phyloP scores from a whole-genome alignment of 805 yeast genomes.

The Hanseniaspora lachancei region DNA sequence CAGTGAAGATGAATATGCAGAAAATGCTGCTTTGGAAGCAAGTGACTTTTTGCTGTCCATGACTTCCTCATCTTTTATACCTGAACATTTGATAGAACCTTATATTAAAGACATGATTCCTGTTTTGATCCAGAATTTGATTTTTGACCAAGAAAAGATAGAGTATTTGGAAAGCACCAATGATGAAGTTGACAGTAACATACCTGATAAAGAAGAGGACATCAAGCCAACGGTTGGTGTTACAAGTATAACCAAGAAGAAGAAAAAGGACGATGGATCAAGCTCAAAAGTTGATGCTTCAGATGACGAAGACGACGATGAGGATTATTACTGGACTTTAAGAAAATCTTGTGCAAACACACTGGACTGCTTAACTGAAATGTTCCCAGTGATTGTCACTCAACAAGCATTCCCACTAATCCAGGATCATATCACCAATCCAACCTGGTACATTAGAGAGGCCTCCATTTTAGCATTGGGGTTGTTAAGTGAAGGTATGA shows the following conservation, averaged over 20 bases:
- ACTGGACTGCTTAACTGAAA: constrained; percentile 62
- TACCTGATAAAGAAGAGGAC: constrained; percentile 77
- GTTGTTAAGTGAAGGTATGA: constrained; percentile 83
- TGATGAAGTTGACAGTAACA: constrained; percentile 53
- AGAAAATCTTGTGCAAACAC: constrained; percentile 93
- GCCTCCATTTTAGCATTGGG: constrained; percentile 91
- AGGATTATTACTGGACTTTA: constrained; percentile 70
- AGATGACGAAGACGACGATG: constrained; percentile 58
- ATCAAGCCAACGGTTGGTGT: constrained; percentile 54
- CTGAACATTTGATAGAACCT: constrained; percentile 41
- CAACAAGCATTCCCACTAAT: constrained; percentile 59
- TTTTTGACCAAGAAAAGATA: constrained; percentile 71
- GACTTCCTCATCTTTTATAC: constrained; percentile 46
- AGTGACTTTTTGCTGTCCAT: constrained; percentile 79
- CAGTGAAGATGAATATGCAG: constrained; percentile 31
- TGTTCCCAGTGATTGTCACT: constrained; percentile 55
- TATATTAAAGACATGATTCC: constrained; percentile 60
- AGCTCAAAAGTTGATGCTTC: constrained; percentile 53
- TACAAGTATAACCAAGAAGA: constrained; percentile 38
- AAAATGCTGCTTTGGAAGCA: constrained; percentile 76
- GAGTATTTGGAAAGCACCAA: constrained; percentile 44
- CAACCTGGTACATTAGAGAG: constrained; percentile 81
- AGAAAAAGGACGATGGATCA: constrained; percentile 18
- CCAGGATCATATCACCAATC: constrained; percentile 52
- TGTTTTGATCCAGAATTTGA: constrained; percentile 66